Evolutionary conservation across 2,329 filamentous ascomycete species (phyloP).

Genomic region (Biscogniauxia sp.): DNA sequence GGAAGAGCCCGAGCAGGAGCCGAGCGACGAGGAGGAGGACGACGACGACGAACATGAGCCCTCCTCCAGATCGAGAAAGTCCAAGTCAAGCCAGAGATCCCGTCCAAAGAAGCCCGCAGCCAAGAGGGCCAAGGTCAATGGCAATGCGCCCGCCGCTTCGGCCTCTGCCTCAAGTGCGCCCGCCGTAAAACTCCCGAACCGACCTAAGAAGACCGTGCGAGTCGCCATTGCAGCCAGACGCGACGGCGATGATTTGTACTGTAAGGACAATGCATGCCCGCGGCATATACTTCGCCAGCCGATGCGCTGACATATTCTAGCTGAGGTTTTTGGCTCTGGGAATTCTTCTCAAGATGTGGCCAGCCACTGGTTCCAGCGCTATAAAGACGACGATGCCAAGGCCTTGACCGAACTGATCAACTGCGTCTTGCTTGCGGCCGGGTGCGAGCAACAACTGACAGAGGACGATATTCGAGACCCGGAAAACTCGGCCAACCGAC

Average conservation of each 20-base stretch:
- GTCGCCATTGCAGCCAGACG: constrained; percentile 47
- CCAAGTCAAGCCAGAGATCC: constrained; percentile 42
- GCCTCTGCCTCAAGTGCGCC: constrained; percentile 38
- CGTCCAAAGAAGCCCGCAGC: constrained; percentile 55
- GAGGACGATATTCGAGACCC: constrained; percentile 84
- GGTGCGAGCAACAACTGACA: constrained; percentile 76
- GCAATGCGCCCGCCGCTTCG: constrained; percentile 39
- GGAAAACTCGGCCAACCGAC: constrained; percentile 75
- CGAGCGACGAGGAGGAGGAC: constrained; percentile 42
- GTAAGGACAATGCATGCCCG: constrained; percentile 37
- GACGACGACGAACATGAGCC: constrained; percentile 47
- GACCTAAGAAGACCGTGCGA: constrained; percentile 55
- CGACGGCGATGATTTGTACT: constrained; percentile 54
- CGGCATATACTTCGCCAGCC: not conserved
- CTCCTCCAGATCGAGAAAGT: constrained; percentile 36
- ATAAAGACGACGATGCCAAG: constrained; percentile 50
- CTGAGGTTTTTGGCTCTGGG: constrained; percentile 62
- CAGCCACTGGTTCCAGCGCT: constrained; percentile 58
- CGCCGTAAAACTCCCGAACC: constrained; percentile 42
- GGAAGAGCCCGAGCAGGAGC: constrained; percentile 27
- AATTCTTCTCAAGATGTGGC: constrained; percentile 56
- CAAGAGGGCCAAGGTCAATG: constrained; percentile 66
- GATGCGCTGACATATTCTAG: constrained; percentile 37
- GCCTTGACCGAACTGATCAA: constrained; percentile 64
- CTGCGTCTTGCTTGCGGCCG: constrained; percentile 68